phyloP scores from a whole-genome alignment of 2,329 filamentous ascomycete genomes.

The Alternaria dauci region DNA sequence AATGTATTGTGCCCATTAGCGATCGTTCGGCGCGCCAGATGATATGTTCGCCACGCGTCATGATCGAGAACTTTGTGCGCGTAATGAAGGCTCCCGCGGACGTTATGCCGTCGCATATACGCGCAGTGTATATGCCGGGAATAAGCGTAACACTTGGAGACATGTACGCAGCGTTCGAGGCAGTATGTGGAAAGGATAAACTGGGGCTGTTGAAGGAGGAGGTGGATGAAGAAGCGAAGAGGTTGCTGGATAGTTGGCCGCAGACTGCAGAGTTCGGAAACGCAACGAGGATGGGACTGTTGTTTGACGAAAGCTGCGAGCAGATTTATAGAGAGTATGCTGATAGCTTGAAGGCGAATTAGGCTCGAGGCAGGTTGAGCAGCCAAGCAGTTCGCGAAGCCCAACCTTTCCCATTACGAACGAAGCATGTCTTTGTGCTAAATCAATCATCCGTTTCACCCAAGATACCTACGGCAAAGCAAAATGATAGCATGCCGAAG shows the following conservation, averaged over 20 bases:
- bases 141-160: constrained; percentile 60
- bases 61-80: constrained; percentile 62
- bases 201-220: constrained; percentile 57
- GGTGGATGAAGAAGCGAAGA: constrained; percentile 10
- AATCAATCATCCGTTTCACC: too few species aligned
- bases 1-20: constrained; percentile 56
- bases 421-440: too few species aligned
- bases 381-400: too few species aligned
- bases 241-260: constrained; percentile 13
- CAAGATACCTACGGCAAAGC: too few species aligned
- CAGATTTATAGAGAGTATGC: constrained; percentile 19
- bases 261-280: constrained; percentile 6
- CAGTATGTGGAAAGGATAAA: constrained; percentile 61
- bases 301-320: constrained; percentile 16
- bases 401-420: too few species aligned
- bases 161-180: constrained; percentile 62
- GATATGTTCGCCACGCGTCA: constrained; percentile 63
- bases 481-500: too few species aligned
- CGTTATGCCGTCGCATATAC: constrained; percentile 46
- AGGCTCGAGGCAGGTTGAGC: not conserved
- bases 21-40: constrained; percentile 58
- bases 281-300: constrained; percentile 11
- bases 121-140: constrained; percentile 56
- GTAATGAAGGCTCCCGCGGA: constrained; percentile 58
- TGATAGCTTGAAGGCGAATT: constrained; percentile 9